A percentile compares a stretch with the other conserved stretches of the same genome.
phyloP scores from a whole-genome alignment of 371 early-diverging fungal genomes.

The Mortierella sp. region DNA sequence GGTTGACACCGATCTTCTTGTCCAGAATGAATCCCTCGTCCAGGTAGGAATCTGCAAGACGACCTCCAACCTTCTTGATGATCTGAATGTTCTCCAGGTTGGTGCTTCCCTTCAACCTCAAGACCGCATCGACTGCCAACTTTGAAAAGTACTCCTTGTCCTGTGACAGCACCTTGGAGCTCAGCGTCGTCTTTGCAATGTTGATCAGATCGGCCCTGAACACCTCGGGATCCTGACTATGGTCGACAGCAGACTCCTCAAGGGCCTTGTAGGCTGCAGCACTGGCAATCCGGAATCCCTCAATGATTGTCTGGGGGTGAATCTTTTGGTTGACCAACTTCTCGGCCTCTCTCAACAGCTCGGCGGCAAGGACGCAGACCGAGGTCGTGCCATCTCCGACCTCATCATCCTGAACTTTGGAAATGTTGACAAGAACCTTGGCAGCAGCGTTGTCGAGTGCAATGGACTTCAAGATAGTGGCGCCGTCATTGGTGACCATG shows the following conservation, averaged over 20 bases:
- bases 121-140: slow-evolving; percentile 97
- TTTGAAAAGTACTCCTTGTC: slow-evolving; percentile 98
- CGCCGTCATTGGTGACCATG: slow-evolving; percentile 99
- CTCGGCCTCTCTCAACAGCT: slow-evolving; percentile 98
- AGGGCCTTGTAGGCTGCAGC: slow-evolving; percentile 91
- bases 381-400: slow-evolving; percentile 99
- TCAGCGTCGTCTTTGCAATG: slow-evolving; percentile 98
- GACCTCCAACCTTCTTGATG: slow-evolving; percentile 98
- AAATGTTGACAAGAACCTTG: slow-evolving; percentile 98
- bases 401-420: slow-evolving; percentile 99
- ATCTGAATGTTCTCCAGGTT: slow-evolving; percentile 99
- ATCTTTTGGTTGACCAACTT: slow-evolving; percentile 93
- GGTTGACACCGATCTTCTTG: slow-evolving; percentile 98
- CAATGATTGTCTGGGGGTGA: slow-evolving; percentile 99
- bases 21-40: slow-evolving; percentile 99
- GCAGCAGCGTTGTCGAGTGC: slow-evolving; percentile 99
- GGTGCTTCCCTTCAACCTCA: slow-evolving; percentile 95
- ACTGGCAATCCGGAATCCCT: slow-evolving; percentile 96
- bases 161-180: slow-evolving; percentile 97
- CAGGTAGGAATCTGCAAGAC: slow-evolving; percentile 96
- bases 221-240: slow-evolving; percentile 71
- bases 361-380: slow-evolving; percentile 98
- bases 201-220: slow-evolving; percentile 94
- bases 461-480: slow-evolving; percentile 99
- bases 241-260: slow-evolving; percentile 87